These are phyloP conservation scores for Coniochaeta hoffmannii DNA, from an alignment of 2,329 filamentous ascomycete genomes.

Conservation along the genomic window DNA sequence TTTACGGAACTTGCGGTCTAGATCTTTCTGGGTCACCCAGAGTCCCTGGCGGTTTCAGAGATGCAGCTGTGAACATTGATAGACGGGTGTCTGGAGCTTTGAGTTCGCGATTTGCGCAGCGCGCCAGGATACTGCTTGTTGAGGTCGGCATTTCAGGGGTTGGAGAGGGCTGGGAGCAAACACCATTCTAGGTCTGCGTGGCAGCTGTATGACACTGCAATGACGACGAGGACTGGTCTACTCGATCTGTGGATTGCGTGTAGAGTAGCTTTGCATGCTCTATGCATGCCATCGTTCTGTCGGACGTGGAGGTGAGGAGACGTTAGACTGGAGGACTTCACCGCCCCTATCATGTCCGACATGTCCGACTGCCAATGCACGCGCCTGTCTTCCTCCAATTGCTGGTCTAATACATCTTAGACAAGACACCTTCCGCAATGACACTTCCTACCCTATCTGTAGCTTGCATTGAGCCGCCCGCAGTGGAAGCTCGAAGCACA, in stretches of 20 bases:
- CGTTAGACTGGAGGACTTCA: background rate
- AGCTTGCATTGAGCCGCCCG: too few relatives aligned
- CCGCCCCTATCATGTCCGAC: background rate
- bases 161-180: background rate
- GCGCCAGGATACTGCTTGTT: background rate
- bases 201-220: background rate
- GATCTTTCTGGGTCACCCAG: background rate
- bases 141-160: background rate
- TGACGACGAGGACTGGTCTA: background rate
- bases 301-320: background rate
- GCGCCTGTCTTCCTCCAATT: too few relatives aligned
- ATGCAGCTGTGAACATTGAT: background rate
- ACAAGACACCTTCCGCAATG: too few relatives aligned
- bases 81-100: background rate
- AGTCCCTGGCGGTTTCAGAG: background rate
- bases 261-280: too few relatives aligned
- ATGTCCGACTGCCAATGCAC: background rate
- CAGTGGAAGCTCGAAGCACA: background rate
- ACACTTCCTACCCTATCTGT: too few relatives aligned
- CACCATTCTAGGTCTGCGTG: background rate
- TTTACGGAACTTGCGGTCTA: background rate
- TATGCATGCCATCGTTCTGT: too few relatives aligned
- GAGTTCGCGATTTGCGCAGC: background rate
- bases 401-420: too few relatives aligned
- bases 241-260: too few relatives aligned